A percentile compares a stretch with the other conserved stretches of the same genome.
Evolutionary conservation across 148 eudicot genomes (phyloP).

Genomic region (Diospyros lotus): DNA sequence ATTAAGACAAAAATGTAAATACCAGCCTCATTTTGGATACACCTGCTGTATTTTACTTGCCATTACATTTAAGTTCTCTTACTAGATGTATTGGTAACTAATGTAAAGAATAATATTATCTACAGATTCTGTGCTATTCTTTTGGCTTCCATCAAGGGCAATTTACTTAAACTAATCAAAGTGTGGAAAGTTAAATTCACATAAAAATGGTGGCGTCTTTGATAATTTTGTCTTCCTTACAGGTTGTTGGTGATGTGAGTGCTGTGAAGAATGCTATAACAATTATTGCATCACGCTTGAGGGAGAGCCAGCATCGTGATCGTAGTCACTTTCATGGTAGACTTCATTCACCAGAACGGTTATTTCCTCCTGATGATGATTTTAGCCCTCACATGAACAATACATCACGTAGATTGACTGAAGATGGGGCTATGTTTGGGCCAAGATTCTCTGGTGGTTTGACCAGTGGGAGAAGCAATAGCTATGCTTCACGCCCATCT

Average conservation of each 20-base stretch:
- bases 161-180: not conserved
- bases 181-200: not conserved
- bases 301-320: conserved; percentile 99
- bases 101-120: too few species aligned
- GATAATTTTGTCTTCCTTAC: conserved; percentile 16
- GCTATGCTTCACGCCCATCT: conserved; percentile 47
- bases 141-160: not conserved
- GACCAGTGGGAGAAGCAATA: conserved; percentile 40
- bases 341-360: conserved; percentile 70
- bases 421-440: conserved; percentile 52
- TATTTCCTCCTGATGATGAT: conserved; percentile 63
- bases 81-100: too few species aligned
- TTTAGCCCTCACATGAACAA: conserved; percentile 46
- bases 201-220: not conserved
- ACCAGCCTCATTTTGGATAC: too few species aligned
- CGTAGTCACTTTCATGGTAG: conserved; percentile 62
- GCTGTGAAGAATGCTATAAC: conserved; percentile 79
- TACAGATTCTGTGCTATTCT: too few species aligned
- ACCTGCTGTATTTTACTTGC: too few species aligned
- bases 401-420: conserved; percentile 40
- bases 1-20: too few species aligned
- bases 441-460: conserved; percentile 44
- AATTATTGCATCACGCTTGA: conserved; percentile 78
- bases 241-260: conserved; percentile 83
- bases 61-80: too few species aligned